These are phyloP conservation scores for Calendula officinalis DNA, from an alignment of 129 eudicot species.

Conservation along the genomic window DNA sequence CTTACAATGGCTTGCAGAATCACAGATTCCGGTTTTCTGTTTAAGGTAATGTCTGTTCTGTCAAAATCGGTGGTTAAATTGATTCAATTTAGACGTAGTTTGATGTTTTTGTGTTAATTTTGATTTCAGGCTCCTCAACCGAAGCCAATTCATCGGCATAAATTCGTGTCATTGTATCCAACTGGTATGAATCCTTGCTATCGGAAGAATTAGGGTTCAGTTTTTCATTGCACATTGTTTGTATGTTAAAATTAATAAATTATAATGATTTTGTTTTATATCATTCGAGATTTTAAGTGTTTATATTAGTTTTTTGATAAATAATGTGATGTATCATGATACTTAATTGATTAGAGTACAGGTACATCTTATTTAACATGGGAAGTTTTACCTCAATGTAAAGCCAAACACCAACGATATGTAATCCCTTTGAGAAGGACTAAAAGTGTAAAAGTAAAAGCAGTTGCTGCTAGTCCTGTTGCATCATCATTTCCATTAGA, in stretches of 20 bases:
- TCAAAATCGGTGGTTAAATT: not conserved
- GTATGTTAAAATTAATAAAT: not conserved
- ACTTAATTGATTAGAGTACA: conserved; percentile 37
- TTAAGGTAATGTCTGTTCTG: conserved; percentile 32
- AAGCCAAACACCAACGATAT: conserved; percentile 36
- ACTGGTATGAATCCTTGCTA: conserved; percentile 37
- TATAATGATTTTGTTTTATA: conserved; percentile 8
- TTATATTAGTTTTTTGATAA: not conserved
- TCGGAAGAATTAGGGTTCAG: conserved; percentile 1
- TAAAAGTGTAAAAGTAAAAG: conserved; percentile 43
- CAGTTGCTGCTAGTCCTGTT: conserved; percentile 65
- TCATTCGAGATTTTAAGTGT: not conserved
- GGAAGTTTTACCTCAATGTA: conserved; percentile 43
- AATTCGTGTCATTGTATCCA: conserved; percentile 37
- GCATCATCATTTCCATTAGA: conserved; percentile 52
- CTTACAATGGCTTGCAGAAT: conserved; percentile 51
- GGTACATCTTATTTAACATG: conserved; percentile 48
- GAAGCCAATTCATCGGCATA: conserved; percentile 40
- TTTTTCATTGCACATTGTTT: conserved; percentile 2
- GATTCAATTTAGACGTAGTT: not conserved
- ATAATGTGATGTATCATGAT: conserved; percentile 22
- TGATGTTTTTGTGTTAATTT: not conserved
- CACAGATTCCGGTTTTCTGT: conserved; percentile 39
- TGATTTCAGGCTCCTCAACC: conserved; percentile 46
- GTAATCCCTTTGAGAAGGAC: conserved; percentile 39